Evolutionary conservation across 805 yeast genomes (phyloP), one percentile per base, ranked within the genome.

Genomic region (Yamadazyma ubonensis): DNA sequence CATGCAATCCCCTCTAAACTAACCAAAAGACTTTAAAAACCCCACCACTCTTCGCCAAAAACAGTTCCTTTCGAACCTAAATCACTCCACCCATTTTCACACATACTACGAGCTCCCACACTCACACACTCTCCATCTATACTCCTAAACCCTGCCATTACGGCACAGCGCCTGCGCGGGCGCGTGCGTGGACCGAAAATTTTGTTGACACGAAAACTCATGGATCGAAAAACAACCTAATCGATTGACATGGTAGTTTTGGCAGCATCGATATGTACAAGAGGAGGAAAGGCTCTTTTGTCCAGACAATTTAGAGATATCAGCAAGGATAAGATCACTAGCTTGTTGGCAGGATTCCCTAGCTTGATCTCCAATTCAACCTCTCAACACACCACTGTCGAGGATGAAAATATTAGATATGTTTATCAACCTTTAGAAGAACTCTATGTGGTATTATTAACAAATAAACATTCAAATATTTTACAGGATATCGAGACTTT

Each of bases 341-440:
- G 89, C 36, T 72, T 93, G 45, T 70, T 93, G 56, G 83, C 96
- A 20, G 83, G 81, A 51, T 89, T 91, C 64, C 96, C 96, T 41
- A 69, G 83, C 43, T 73, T 93, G 49, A 76, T 90, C 39, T 73
- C 85, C 33, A 79, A 80, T 40, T 75, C 79, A 17, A 72, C 76
- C 36, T 75, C 83, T 30, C 96, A 89, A 66, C 96, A 90, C 61
- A 91, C 98, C 35, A 85, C 95, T 8, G 93, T 88, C 22, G 99
- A 93, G 63, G 95, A 86, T 58, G 95, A 85, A 38, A 79, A 80
- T 50, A 93, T 87, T 28, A 81, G 99, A 62, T 93, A 87, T 58
- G 93, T 93, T 38, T 93, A 88, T 65, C 96, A 89, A 64, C 97
- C 99, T 34, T 76, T 93, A 58, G 99, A 93, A 59, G 96, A 89